Base-by-base conservation (phyloP, 83 land plant species). In the Picea abies region DNA sequence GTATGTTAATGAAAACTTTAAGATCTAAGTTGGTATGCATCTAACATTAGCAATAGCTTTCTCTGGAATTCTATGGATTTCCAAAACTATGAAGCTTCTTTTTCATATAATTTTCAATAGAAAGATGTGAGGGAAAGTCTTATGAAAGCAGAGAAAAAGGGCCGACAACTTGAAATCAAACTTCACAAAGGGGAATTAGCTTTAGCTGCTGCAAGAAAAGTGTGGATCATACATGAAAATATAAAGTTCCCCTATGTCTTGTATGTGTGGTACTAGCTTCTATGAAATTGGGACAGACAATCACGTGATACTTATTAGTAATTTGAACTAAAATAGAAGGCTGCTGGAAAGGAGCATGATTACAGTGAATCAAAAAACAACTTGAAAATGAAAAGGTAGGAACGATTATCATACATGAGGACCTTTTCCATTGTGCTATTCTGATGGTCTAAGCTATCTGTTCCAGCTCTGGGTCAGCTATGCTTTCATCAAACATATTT, bases 341-440 rank as follows among this genome's bases (percentile, higher is more conserved):
- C 78, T 5, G 94, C 86, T 63, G 87, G 89, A 60, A 73, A 92
- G 81, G 95, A 95, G 77, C 39, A 80, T 61, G 93, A 83, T 25
- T 89, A 39, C 92, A 87, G 77, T 79, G 82, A 77, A 76, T 88
- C 81, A 88, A 76, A 84, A 83, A 86, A 66, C 91, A 92, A 78
- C 85, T 95, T 81, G 94, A 95, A 84, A 85, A 78, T 70, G 98
- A 97, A 84, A 97, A 95, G 98, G 99, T 97, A 93, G 76, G 35
- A 29, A 81, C 52, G 19, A 56, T 56, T 56, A 56, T 56, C 14
- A 12, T 56, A 12, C 58, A 56, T 56, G 58, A 12, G 10, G 3
- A 56, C 58, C 3, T 11, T 12, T 56, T 56, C 15, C 14, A 12
- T 56, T 11, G 58, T 12, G 58, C 14, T 56, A 12, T 12, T 11